Evolutionary conservation across 257 asterid species (phyloP), one percentile per base, ranked within the genome.

Genomic region (Gynochthodes officinalis): DNA sequence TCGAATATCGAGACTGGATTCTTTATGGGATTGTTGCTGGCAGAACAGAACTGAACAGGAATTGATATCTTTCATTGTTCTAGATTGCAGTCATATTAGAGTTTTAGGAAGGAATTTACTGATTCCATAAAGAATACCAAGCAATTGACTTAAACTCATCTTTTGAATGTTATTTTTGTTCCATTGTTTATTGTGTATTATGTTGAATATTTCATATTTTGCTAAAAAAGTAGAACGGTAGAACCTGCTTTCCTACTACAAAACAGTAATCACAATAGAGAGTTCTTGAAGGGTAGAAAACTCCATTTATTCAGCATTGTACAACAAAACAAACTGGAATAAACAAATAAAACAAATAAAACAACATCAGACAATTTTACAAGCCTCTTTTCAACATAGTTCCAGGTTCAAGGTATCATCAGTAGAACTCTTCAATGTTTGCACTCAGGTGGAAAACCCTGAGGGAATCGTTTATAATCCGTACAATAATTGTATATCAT

Each of bases 401-500:
- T 61, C 43, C 60, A 58, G 37, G 50, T 57, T 42, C 61, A 19
- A 66, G 23, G 9, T 43, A 33, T 42, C 43, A 28, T 42, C 62
- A 44, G 62, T 32, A 46, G 76, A 48, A 77, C 44, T 79, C 73
- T 73, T 72, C 58, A 80, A 25, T 70, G 80, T 53, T 69, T 82
- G 71, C 96, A 91, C 75, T 91, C 96, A 4, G 69, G 69, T 1
- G 96, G 96, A 49, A 85, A 69, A 1, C 97, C 95, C 13, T 86
- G 86, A 42, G 96, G 82, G 44, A 91, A 91, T 0, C 97, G 80
- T 54, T 81, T 88, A 66, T 48, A 46, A 72, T 91, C 97, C 1
- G 86, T 70, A 67, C 97, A 91, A 49, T 91, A 91, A 73, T 89
- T 84, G 43, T 91, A 91, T 3, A 91, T 87, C 97, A 91, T 89